A percentile compares a stretch with the other conserved stretches of the same genome.
phyloP scores from a whole-genome alignment of 2,329 filamentous ascomycete genomes.

The Aspergillus fischeri region DNA sequence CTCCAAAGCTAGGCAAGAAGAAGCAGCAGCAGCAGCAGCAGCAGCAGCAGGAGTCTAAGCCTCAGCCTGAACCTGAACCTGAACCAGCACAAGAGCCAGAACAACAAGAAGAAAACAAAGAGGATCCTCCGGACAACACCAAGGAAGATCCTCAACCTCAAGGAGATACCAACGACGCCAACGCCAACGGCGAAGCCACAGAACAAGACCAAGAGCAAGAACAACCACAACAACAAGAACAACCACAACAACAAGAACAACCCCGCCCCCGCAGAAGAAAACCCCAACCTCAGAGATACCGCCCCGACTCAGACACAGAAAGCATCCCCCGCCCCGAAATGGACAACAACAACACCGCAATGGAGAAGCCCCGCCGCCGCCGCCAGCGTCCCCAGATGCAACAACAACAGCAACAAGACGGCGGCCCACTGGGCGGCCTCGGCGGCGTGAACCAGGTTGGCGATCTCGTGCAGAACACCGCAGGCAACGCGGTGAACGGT shows the following conservation, averaged over 20 bases:
- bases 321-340: constrained; percentile 9
- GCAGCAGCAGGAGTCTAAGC: constrained; percentile 30
- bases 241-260: constrained; percentile 32
- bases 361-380: constrained; percentile 49
- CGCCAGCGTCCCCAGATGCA: constrained; percentile 47
- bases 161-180: neutral
- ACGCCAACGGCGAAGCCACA: too few relatives aligned
- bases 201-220: constrained; percentile 11
- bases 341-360: constrained; percentile 19
- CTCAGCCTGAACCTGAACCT: constrained; percentile 35
- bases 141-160: constrained; percentile 14
- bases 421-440: constrained; percentile 43
- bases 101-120: constrained; percentile 26
- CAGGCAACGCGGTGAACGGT: constrained; percentile 44
- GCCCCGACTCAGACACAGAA: too few relatives aligned
- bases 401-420: constrained; percentile 39
- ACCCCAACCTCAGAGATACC: too few relatives aligned
- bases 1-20: constrained; percentile 31
- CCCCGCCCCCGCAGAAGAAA: constrained; percentile 10
- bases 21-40: constrained; percentile 43
- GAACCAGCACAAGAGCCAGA: constrained; percentile 42
- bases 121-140: neutral
- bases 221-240: constrained; percentile 37
- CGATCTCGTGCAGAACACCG: constrained; percentile 50
- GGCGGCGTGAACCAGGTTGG: constrained; percentile 55